Base-by-base conservation (phyloP, 1,284 basidiomycete species). In the Caloboletus inedulis region DNA sequence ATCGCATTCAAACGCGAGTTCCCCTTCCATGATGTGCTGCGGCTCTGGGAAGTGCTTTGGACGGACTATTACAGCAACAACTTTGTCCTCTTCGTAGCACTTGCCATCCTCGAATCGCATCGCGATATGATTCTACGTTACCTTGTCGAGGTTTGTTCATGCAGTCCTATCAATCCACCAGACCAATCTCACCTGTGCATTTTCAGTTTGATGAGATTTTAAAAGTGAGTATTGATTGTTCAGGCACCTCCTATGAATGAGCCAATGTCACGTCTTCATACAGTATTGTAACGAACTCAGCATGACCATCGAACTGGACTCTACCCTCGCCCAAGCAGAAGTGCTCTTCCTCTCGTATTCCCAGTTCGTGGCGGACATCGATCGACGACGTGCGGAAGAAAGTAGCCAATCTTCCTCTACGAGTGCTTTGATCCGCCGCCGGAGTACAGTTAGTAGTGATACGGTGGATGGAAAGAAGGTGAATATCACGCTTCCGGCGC, bases 1-100 rank as follows among this genome's bases (percentile, higher is more conserved):
- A 95, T 96, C 57, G 75, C 86, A 1, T 98, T 97, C 81, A 98
- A 98, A 73, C 87, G 96, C 55, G 96, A 99, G 70, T 98, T 99
- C 69, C 74, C 85, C 2, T 95, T 98, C 70, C 81, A 89, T 33
- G 89, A 96, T 48, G 89, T 98, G 25, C 75, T 95, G 31, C 79
- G 82, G 19, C 73, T 99, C 8, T 99, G 97, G 97, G 97, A 99
- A 70, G 87, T 93, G 10, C 73, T 97, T n/a, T 97, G 92, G 90
- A 94, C 94, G 7, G 85, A 95, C 63, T 89, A 91, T 65, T 94
- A 94, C 72, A 91, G 87, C 66, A 82, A 80, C 31, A 76, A 87
- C 31, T 98, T 98, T 64, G 84, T 94, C n/a, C 80, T 99, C 3
- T 99, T 99, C 63, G 80, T 98, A 19, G 95, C 95, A 0, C 79